Evolutionary conservation across 768 basidiomycete genomes (phyloP).

Genomic region (Lactarius psammicola): DNA sequence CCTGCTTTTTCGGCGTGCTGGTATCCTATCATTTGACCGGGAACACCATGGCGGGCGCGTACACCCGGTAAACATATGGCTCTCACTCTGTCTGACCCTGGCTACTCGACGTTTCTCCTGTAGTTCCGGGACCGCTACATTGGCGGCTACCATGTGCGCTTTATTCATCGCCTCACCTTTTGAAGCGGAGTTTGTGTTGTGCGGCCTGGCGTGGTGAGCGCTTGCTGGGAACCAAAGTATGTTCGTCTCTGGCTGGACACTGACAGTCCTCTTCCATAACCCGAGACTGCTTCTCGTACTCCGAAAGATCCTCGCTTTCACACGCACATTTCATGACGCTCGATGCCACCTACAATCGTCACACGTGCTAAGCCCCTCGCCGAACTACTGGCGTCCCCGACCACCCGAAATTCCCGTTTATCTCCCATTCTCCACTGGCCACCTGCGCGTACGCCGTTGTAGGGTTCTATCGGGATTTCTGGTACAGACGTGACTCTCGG

Average conservation of each 20-base stretch:
- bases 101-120: background rate
- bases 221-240: background rate
- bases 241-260: background rate
- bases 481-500: background rate
- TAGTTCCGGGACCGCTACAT: background rate
- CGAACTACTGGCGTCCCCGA: conserved; percentile 2
- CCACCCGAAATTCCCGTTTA: background rate
- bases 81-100: background rate
- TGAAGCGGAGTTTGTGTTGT: conserved; percentile 6
- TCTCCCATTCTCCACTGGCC: background rate
- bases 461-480: background rate
- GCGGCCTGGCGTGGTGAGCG: background rate
- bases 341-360: background rate
- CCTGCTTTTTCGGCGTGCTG: background rate
- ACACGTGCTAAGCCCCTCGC: background rate
- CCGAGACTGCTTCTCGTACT: background rate
- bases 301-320: background rate
- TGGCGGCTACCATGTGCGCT: background rate
- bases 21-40: background rate
- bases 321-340: conserved; percentile 18
- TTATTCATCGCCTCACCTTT: background rate
- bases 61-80: background rate
- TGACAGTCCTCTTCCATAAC: background rate
- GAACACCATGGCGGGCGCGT: background rate
- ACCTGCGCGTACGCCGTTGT: background rate